phyloP scores from a whole-genome alignment of 2,329 filamentous ascomycete species.

The Pestalotiopsis sp. region DNA sequence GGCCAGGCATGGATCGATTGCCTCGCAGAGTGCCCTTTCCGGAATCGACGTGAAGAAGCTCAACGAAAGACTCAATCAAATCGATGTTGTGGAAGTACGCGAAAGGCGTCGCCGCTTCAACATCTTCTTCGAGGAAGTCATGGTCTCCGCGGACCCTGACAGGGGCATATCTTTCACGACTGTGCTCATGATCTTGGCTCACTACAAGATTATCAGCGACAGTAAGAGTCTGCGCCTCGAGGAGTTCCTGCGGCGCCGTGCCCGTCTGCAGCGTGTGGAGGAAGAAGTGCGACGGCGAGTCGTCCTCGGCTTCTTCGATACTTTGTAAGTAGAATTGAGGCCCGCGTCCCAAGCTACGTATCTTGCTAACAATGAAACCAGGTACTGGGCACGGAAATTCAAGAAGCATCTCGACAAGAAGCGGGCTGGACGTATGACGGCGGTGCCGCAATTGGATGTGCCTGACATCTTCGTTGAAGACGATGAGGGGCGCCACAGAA shows the following conservation, averaged over 20 bases:
- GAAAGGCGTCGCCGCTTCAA: conserved; percentile 80
- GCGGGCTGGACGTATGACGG: conserved; percentile 75
- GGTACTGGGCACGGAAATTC: conserved; percentile 84
- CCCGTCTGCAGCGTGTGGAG: conserved; percentile 89
- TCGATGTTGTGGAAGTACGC: conserved; percentile 78
- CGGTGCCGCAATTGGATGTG: conserved; percentile 77
- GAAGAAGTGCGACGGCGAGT: conserved; percentile 90
- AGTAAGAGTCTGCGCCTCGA: conserved; percentile 95
- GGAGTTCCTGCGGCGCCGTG: conserved; percentile 89
- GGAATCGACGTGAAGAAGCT: conserved; percentile 76
- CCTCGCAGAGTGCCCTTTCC: conserved; percentile 52
- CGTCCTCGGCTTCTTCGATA: conserved; percentile 95
- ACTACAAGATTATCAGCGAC: conserved; percentile 98
- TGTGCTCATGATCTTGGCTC: conserved; percentile 91
- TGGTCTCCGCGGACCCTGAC: conserved; percentile 89
- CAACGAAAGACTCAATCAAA: conserved; percentile 70
- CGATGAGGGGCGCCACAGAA: conserved; percentile 54
- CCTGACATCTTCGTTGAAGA: conserved; percentile 92
- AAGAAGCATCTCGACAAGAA: conserved; percentile 74
- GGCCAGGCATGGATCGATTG: conserved; percentile 57
- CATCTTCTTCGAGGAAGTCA: conserved; percentile 94
- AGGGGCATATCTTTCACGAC: conserved; percentile 89
- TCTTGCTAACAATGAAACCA: conserved; percentile 26
- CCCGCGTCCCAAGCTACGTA: neutral
- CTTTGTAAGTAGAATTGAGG: conserved; percentile 57